Evolutionary conservation across 2,329 filamentous ascomycete species (phyloP).

Genomic region (Penicillium griseofulvum): DNA sequence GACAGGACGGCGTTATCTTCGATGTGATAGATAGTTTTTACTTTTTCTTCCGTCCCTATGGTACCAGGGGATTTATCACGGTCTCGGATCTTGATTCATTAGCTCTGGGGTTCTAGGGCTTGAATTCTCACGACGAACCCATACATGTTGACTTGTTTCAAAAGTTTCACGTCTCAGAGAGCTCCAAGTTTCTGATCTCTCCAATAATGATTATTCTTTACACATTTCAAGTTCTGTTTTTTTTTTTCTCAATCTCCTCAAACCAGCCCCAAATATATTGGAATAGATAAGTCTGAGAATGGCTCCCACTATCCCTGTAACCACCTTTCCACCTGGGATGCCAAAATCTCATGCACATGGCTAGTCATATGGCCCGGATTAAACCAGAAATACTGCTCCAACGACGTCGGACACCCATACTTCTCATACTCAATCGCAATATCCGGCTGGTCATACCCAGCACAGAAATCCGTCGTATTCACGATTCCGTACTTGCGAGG

Average conservation of each 20-base stretch:
- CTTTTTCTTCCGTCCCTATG: slow-evolving; percentile 13
- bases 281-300: not conserved
- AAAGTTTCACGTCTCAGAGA: slow-evolving; percentile 16
- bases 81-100: slow-evolving; percentile 3
- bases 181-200: not conserved
- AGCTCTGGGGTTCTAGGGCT: slow-evolving; percentile 7
- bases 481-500: slow-evolving; percentile 44
- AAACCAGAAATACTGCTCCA: slow-evolving; percentile 50
- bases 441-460: slow-evolving; percentile 48
- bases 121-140: slow-evolving; percentile 13
- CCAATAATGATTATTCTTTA: slow-evolving; percentile 3
- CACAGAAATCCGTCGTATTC: slow-evolving; percentile 49
- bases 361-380: slow-evolving; percentile 50
- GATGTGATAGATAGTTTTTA: slow-evolving; percentile 39
- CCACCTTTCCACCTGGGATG: slow-evolving; percentile 20
- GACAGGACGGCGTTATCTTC: slow-evolving; percentile 39
- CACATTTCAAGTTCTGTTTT: not conserved
- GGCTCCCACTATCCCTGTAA: slow-evolving; percentile 14
- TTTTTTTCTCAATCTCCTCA: not conserved
- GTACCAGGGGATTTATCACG: slow-evolving; percentile 3
- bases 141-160: slow-evolving; percentile 19
- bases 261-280: not conserved
- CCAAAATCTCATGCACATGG: slow-evolving; percentile 42
- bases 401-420: slow-evolving; percentile 46
- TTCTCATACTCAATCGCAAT: slow-evolving; percentile 42